Base-by-base conservation (phyloP, 2,329 filamentous ascomycete species). In the Pleoardoris graminearum region DNA sequence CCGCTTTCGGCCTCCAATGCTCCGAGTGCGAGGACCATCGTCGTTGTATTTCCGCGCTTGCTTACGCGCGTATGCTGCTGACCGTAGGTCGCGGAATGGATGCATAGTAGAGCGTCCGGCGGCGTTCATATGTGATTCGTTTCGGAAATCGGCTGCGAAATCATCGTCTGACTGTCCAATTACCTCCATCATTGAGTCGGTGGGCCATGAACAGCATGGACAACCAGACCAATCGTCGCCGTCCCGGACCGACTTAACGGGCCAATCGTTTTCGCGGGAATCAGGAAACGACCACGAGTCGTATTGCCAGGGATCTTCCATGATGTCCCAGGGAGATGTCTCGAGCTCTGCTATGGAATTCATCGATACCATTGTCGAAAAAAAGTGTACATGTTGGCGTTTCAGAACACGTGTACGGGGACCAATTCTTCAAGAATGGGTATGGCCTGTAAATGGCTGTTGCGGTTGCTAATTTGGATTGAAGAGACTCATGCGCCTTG, bases 61-160 rank as follows among this genome's bases (percentile, higher is more conserved):
- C 7, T 45, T 44, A 25, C 37, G 43, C 16, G 48, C 53, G 29
- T 25, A 30, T 8, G 27, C 23, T 7, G 48, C 53, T n/a, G 53
- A 51, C 3, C 53, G 53, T 7, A 55, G 29, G 30, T 55, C 53
- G 27, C 35, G 23, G 38, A 51, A 55, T 1, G 42, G 30, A 21
- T 55, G 48, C n/a, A 25, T 45, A 21, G 33, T 48, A 16, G 8
- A 33, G 39, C 48, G 53, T 19, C 53, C 53, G 14, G 44, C 53
- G 17, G 19, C 25, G 29, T 51, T 51, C 42, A 51, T 48, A 17
- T 45, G 21, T n/a, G 44, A 48, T 36, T 55, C 53, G 12, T 30
- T 14, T 14, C 2, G 4, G 3, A 37, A 19, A 23, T 48, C 44
- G 19, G 32, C 32, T 22, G 44, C 44, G 21, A 38, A 30, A 30